phyloP scores from a whole-genome alignment of 2,329 filamentous ascomycete genomes.

The Metarhizium guizhouense region DNA sequence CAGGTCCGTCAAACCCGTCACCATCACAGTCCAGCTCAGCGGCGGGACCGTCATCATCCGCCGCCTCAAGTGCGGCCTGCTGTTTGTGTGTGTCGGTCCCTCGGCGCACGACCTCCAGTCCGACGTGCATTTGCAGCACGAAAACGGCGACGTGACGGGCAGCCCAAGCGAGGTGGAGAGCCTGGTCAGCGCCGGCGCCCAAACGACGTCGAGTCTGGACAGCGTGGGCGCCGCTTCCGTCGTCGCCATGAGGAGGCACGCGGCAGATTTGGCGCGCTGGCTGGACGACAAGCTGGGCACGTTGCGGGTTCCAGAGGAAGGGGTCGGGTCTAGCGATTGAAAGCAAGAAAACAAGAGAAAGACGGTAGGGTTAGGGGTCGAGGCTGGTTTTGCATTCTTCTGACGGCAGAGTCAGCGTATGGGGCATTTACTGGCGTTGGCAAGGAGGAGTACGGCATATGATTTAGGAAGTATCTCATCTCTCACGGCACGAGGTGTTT shows the following conservation, averaged over 20 bases:
- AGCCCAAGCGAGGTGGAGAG: conserved; percentile 37
- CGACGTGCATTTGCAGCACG: conserved; percentile 12
- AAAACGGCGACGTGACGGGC: conserved; percentile 24
- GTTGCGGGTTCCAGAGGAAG: conserved; percentile 44
- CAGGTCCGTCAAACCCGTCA: conserved; percentile 25
- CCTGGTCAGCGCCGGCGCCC: conserved; percentile 34
- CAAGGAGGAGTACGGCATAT: not conserved
- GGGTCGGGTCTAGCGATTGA: conserved; percentile 23
- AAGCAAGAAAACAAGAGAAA: too few relatives aligned
- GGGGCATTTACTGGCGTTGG: too few relatives aligned
- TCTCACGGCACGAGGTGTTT: too few relatives aligned
- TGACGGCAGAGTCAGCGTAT: not conserved
- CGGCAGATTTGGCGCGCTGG: conserved; percentile 50
- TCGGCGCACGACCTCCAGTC: conserved; percentile 18
- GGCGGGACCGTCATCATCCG: conserved; percentile 51
- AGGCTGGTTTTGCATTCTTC: not conserved
- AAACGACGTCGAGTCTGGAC: conserved; percentile 32
- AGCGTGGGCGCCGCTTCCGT: conserved; percentile 35
- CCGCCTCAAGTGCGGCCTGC: conserved; percentile 46
- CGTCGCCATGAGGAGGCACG: conserved; percentile 43
- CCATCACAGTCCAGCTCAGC: conserved; percentile 50
- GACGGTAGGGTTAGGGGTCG: too few relatives aligned
- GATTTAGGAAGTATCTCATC: conserved; percentile 10
- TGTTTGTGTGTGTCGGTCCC: conserved; percentile 53
- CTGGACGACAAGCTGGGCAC: conserved; percentile 51